Percentiles rank a stretch among this genome's conserved stretches.
Evolutionary conservation across 495 filamentous ascomycete genomes (phyloP).

Genomic region (Penicillium taxi): DNA sequence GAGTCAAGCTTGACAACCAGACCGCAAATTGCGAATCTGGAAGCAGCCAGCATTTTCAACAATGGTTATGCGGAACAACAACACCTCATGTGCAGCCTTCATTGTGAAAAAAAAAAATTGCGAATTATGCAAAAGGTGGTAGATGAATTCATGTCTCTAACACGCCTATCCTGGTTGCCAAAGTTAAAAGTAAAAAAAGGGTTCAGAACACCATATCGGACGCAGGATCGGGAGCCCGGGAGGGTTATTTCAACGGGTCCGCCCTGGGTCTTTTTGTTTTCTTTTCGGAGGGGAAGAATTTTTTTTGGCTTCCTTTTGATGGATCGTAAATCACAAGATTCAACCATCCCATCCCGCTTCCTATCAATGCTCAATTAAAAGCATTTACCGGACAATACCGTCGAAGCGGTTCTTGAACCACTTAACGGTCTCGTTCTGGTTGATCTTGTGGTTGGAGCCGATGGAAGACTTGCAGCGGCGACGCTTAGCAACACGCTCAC

Average conservation of each 20-base stretch:
- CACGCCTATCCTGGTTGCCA: constrained; percentile 40
- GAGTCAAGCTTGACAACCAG: constrained; percentile 13
- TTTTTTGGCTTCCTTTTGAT: constrained; percentile 25
- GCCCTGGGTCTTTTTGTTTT: constrained; percentile 24
- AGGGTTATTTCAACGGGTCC: constrained; percentile 9
- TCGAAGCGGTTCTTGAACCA: constrained; percentile 99
- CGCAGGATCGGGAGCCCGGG: constrained; percentile 23
- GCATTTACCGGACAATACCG: constrained; percentile 82
- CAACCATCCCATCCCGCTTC: constrained; percentile 17
- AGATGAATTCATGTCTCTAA: constrained; percentile 39
- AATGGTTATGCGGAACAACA: constrained; percentile 45
- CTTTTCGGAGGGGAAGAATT: too few species aligned
- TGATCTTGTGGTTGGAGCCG: constrained; percentile 86
- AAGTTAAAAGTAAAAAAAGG: constrained; percentile 14
- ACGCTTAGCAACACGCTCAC: constrained; percentile 94
- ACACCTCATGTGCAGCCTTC: constrained; percentile 43
- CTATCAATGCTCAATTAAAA: constrained; percentile 15
- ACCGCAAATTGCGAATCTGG: constrained; percentile 9
- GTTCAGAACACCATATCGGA: constrained; percentile 25
- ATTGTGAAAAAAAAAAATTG: constrained; percentile 41
- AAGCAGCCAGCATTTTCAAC: constrained; percentile 32
- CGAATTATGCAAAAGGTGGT: constrained; percentile 27
- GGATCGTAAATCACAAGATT: constrained; percentile 35
- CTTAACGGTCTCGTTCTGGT: constrained; percentile 85
- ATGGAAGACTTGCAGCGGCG: constrained; percentile 79